phyloP scores from a whole-genome alignment of 306 rosid species.

The Trifolium dubium region DNA sequence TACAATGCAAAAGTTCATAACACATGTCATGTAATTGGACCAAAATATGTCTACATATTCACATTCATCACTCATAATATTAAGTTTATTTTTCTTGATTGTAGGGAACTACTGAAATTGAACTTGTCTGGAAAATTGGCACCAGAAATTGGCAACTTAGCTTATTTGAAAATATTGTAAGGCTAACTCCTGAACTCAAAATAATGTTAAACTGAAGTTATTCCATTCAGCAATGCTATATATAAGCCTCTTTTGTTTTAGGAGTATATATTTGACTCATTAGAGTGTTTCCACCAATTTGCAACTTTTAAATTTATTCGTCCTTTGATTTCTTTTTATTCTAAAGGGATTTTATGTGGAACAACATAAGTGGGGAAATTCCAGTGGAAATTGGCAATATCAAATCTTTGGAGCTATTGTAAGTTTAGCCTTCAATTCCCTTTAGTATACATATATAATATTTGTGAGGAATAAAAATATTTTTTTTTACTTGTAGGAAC shows the following conservation, averaged over 20 bases:
- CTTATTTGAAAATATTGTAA: conserved; percentile 13
- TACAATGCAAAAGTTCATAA: too few relatives aligned
- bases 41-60: too few relatives aligned
- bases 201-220: not conserved
- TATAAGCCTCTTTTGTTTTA: not conserved
- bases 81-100: not conserved
- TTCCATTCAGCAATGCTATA: not conserved
- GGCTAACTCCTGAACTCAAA: not conserved
- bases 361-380: conserved; percentile 4
- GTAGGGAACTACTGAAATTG: conserved; percentile 10
- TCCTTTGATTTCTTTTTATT: not conserved
- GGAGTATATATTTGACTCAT: not conserved
- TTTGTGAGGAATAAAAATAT: too few relatives aligned
- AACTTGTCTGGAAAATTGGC: conserved; percentile 18
- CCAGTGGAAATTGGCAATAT: conserved; percentile 4
- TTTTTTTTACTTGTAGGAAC: too few relatives aligned
- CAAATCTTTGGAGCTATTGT: conserved; percentile 14
- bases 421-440: not conserved
- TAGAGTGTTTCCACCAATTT: not conserved
- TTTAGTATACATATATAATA: not conserved
- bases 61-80: not conserved
- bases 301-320: not conserved
- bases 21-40: too few relatives aligned
- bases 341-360: conserved; percentile 25
- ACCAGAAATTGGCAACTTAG: conserved; percentile 22